Evolutionary conservation across 257 asterid species (phyloP).

Genomic region (Anisodus acutangulus): DNA sequence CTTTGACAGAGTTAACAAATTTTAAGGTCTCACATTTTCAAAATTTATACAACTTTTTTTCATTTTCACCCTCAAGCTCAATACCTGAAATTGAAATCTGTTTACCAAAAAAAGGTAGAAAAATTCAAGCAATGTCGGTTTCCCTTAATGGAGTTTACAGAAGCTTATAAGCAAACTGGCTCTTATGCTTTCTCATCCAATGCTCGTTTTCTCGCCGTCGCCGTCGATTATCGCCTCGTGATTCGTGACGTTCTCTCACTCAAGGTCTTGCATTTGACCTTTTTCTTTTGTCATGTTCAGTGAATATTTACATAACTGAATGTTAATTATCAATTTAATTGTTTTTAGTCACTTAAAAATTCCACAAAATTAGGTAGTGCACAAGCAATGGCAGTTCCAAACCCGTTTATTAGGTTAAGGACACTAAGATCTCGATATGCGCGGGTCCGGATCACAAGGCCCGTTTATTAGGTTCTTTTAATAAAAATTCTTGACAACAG

Average conservation of each 20-base stretch:
- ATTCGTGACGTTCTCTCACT: slow-evolving; percentile 89
- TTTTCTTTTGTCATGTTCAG: background rate
- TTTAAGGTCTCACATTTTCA: background rate
- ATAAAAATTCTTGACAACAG: background rate
- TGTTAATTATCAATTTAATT: background rate
- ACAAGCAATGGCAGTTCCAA: background rate
- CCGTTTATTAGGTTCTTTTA: background rate
- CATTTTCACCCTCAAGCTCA: background rate
- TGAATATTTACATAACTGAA: background rate
- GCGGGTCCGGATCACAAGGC: too few relatives aligned
- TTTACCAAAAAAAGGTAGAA: too few relatives aligned
- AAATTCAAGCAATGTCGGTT: too few relatives aligned
- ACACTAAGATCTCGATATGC: too few relatives aligned
- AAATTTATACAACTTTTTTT: background rate
- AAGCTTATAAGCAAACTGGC: slow-evolving; percentile 78
- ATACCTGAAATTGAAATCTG: background rate
- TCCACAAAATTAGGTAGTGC: background rate
- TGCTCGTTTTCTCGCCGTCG: slow-evolving; percentile 81
- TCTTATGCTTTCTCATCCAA: slow-evolving; percentile 91
- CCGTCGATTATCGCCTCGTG: slow-evolving; percentile 91
- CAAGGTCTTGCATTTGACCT: slow-evolving; percentile 53
- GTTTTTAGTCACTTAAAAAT: background rate
- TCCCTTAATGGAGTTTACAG: slow-evolving; percentile 80
- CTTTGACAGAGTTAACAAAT: too few relatives aligned
- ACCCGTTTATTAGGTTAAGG: background rate